Base-by-base conservation (phyloP, 805 yeast species). In the Candida caryicola region DNA sequence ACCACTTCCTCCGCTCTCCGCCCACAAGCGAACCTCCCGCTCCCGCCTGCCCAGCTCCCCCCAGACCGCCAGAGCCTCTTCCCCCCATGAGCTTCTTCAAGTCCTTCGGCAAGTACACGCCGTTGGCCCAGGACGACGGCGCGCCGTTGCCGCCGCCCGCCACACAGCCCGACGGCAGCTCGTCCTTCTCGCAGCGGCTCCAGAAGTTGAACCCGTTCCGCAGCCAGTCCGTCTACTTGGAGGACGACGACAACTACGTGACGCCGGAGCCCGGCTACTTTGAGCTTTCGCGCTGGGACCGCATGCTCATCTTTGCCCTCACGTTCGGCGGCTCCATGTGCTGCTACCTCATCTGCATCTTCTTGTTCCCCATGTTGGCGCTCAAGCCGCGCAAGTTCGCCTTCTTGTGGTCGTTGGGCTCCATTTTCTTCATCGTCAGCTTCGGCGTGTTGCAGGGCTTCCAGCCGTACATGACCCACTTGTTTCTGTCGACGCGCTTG, bases 361-460 rank as follows among this genome's bases (percentile, higher is more conserved):
- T 69, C 41, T 54, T 68, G 35, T 68, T 66, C 56, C 74, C 74
- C 4, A 59, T 70, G 19, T 52, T 71, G 32, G 50, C 66, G 18
- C 51, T 68, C 33, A 69, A 65, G 47, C 75, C 75, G 2, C 50
- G 71, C 29, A 70, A 69, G 45, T 69, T 70, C 54, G 74, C 74
- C 18, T 46, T 70, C n/a, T 54, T 71, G 36, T 71, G 75, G 74
- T 67, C 74, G 7, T 47, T 69, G 28, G 75, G 75, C 2, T 66
- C 72, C 13, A 64, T 71, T 13, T 65, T 70, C 51, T 70, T 71
- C 54, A 50, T 71, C 45, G 63, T 69, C 7, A 67, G 73, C 45
- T 71, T 71, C 45, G 74, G 74, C 4, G 73, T 69, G 3, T 52
- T 69, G 33, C 74, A 69, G 44, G 74, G 74, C 1, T 58, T 62